phyloP scores from a whole-genome alignment of 371 early-diverging fungal species.

The Mortierella sp. region DNA sequence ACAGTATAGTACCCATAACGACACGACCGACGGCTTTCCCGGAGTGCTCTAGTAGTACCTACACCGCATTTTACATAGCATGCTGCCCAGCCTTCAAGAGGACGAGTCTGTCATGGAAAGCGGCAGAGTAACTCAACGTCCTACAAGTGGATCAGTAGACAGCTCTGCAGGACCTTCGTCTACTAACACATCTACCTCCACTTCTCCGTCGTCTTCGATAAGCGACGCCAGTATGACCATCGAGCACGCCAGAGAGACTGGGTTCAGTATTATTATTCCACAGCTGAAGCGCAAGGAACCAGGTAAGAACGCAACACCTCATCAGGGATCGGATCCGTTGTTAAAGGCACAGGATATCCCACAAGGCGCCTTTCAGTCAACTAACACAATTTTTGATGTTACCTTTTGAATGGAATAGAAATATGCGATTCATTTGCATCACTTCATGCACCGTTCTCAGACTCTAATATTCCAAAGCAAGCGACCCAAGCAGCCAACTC shows the following conservation, averaged over 20 bases:
- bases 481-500: constrained; percentile 1
- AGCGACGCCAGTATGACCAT: constrained; percentile 47
- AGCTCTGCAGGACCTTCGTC: constrained; percentile 49
- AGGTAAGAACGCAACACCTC: constrained; percentile 18
- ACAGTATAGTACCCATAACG: not conserved
- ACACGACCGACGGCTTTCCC: not conserved
- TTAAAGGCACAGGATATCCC: not conserved
- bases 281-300: constrained; percentile 43
- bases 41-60: not conserved
- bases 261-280: constrained; percentile 41
- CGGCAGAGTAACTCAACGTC: constrained; percentile 31
- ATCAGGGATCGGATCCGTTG: not conserved
- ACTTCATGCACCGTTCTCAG: constrained; percentile 29
- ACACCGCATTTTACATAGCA: constrained; percentile 10
- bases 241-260: constrained; percentile 44
- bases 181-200: constrained; percentile 34
- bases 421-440: constrained; percentile 46
- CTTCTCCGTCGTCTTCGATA: constrained; percentile 52
- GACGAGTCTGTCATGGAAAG: constrained; percentile 37
- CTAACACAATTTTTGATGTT: not conserved
- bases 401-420: constrained; percentile 22
- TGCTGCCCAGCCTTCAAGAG: constrained; percentile 44
- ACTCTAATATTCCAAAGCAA: constrained; percentile 15
- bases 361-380: not conserved
- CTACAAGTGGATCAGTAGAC: constrained; percentile 33